Percentiles rank a stretch among this genome's conserved stretches.
phyloP scores from a whole-genome alignment of 106 monocot species.

The Cymbidium sinense region DNA sequence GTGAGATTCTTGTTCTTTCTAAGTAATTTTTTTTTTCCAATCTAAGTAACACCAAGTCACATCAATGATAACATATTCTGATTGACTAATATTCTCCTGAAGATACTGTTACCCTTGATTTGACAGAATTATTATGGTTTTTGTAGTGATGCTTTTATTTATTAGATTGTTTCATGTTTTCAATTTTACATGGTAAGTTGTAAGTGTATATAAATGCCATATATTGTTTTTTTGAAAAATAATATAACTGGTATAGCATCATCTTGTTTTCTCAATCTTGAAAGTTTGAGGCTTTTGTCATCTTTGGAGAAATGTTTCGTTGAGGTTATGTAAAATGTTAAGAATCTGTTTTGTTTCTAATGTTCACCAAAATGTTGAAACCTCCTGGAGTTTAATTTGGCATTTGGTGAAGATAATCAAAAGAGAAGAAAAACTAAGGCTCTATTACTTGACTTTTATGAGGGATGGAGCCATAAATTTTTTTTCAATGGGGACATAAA shows the following conservation, averaged over 20 bases:
- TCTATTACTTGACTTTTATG: no score
- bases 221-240: background rate
- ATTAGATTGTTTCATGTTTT: background rate
- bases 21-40: background rate
- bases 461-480: no score
- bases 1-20: background rate
- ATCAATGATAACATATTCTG: no score
- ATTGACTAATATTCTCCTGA: background rate
- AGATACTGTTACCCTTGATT: background rate
- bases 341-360: background rate
- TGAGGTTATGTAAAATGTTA: no score
- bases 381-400: background rate
- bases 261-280: background rate
- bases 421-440: background rate
- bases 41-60: background rate
- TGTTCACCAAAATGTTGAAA: background rate
- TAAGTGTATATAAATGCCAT: background rate
- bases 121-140: background rate
- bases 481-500: no score
- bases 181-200: background rate
- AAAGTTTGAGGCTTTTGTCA: no score
- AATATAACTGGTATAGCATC: background rate
- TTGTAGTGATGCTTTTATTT: background rate
- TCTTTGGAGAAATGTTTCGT: background rate
- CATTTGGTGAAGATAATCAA: background rate